Conservation (phyloP, 345 rosid genomes). For the Rhizophora mangle region DNA sequence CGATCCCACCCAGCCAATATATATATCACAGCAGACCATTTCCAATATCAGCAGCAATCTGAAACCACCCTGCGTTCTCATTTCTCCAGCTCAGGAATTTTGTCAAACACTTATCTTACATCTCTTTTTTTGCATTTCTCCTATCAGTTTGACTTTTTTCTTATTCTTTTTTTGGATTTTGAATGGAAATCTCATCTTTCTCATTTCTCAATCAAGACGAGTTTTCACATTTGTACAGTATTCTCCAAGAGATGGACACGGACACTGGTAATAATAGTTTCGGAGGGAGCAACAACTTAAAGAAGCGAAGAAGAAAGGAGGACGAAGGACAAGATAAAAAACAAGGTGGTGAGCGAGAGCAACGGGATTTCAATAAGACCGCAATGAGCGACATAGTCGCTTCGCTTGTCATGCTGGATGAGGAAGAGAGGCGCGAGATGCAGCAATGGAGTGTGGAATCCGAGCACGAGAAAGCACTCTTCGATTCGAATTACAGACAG, state of each 20-base stretch:
- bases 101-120: slow-evolving; percentile 9
- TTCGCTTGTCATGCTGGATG: slow-evolving; percentile 12
- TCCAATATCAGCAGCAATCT: slow-evolving; percentile 19
- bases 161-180: not conserved
- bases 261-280: not conserved
- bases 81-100: slow-evolving; percentile 17
- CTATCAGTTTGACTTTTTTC: not conserved
- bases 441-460: slow-evolving; percentile 18
- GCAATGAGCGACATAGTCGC: slow-evolving; percentile 25
- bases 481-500: slow-evolving; percentile 42
- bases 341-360: not conserved
- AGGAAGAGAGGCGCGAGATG: slow-evolving; percentile 16
- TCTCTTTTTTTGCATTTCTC: slow-evolving; percentile 16
- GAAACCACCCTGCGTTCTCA: slow-evolving; percentile 36
- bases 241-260: slow-evolving; percentile 32
- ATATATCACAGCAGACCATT: not conserved
- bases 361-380: slow-evolving; percentile 11
- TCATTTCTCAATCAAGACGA: slow-evolving; percentile 59
- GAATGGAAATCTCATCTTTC: slow-evolving; percentile 61
- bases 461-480: slow-evolving; percentile 36
- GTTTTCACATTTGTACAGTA: slow-evolving; percentile 30
- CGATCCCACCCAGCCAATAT: no score
- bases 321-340: slow-evolving; percentile 22
- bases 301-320: slow-evolving; percentile 42
- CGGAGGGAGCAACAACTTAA: slow-evolving; percentile 27